Evolutionary conservation across 2,329 filamentous ascomycete genomes (phyloP).

Genomic region (Cladobotryum protrusum): DNA sequence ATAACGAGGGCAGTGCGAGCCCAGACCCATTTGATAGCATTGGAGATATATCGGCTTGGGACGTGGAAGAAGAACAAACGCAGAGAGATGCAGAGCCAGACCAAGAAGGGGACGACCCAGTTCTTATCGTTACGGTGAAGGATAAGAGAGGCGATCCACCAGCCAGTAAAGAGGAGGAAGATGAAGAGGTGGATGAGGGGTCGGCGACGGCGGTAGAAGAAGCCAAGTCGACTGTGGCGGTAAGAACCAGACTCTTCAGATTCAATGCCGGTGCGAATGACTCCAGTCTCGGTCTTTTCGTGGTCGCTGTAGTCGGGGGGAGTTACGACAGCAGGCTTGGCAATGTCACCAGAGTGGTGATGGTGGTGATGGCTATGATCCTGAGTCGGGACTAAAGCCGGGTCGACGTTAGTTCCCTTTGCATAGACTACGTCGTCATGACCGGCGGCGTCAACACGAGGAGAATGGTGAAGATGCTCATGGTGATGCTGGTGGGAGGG

Average conservation of each 20-base stretch:
- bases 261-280: slow-evolving; percentile 24
- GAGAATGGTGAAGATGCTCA: slow-evolving; percentile 36
- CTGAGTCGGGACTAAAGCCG: slow-evolving; percentile 26
- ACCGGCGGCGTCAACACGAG: slow-evolving; percentile 26
- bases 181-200: slow-evolving; percentile 41
- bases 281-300: slow-evolving; percentile 30
- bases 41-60: slow-evolving; percentile 59
- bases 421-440: slow-evolving; percentile 42
- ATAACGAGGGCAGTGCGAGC: slow-evolving; percentile 53
- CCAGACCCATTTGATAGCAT: slow-evolving; percentile 63
- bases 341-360: slow-evolving; percentile 27
- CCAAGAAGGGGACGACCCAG: slow-evolving; percentile 78
- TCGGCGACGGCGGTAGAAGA: slow-evolving; percentile 40
- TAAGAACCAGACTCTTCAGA: slow-evolving; percentile 17
- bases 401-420: slow-evolving; percentile 33
- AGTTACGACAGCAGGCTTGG: slow-evolving; percentile 18
- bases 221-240: slow-evolving; percentile 20
- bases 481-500: slow-evolving; percentile 38
- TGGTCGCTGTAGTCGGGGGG: slow-evolving; percentile 35
- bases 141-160: slow-evolving; percentile 72
- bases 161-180: slow-evolving; percentile 44
- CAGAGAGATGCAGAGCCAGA: slow-evolving; percentile 69
- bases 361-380: slow-evolving; percentile 26
- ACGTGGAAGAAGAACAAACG: slow-evolving; percentile 70
- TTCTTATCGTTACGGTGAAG: slow-evolving; percentile 66